Evolutionary conservation across 2,329 filamentous ascomycete genomes (phyloP).

Genomic region (Monosporascus sp.): DNA sequence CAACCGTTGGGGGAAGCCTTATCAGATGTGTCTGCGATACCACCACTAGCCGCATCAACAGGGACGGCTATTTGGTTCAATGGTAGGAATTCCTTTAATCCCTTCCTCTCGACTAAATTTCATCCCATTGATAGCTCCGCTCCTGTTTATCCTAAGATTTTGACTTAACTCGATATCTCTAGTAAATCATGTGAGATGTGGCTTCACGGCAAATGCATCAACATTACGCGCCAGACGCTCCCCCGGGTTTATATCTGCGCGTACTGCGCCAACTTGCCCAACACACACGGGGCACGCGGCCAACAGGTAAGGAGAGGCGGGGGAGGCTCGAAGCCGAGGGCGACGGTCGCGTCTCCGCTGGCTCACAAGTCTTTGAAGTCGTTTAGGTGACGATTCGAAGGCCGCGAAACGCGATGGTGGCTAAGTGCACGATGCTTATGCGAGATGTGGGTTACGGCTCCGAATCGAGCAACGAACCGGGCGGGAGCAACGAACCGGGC

Average conservation of each 20-base stretch:
- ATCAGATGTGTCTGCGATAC: constrained; percentile 54
- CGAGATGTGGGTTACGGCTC: too few species aligned
- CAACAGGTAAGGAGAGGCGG: constrained; percentile 36
- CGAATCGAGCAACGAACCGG: too few species aligned
- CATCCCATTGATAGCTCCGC: too few species aligned
- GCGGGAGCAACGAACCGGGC: too few species aligned
- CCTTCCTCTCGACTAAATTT: neutral
- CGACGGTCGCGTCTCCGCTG: constrained; percentile 33
- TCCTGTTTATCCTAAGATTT: neutral
- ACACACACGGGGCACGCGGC: constrained; percentile 43
- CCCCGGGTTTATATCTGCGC: constrained; percentile 59
- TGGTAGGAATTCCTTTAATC: constrained; percentile 42
- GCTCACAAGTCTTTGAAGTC: constrained; percentile 41
- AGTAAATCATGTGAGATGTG: constrained; percentile 63
- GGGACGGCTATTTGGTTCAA: constrained; percentile 55
- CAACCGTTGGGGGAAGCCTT: constrained; percentile 35
- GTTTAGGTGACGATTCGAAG: constrained; percentile 31
- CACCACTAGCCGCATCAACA: constrained; percentile 29
- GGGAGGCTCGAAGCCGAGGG: constrained; percentile 19
- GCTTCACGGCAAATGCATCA: constrained; percentile 59
- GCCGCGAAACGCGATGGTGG: neutral
- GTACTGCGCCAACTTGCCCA: constrained; percentile 57
- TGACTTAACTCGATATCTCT: constrained; percentile 8
- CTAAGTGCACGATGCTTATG: too few species aligned
- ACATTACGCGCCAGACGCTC: constrained; percentile 51